Evolutionary conservation across 352 stramenopile genomes (phyloP).

Genomic region (Globisporangium recalcitrans): DNA sequence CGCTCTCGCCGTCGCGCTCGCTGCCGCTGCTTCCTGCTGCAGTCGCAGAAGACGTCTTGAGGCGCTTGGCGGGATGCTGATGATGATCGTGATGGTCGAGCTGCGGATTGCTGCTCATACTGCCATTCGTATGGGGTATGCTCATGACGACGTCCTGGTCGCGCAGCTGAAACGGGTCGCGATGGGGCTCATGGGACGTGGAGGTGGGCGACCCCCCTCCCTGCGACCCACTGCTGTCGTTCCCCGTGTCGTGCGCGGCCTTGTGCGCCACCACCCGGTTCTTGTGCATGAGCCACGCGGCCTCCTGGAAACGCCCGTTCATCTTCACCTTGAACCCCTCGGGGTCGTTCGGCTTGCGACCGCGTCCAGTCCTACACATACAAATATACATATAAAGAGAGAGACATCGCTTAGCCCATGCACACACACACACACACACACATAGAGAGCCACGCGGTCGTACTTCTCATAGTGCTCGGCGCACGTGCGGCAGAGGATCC

Average conservation of each 20-base stretch:
- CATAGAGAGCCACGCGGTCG: background rate
- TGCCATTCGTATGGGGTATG: background rate
- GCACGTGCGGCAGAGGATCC: constrained; percentile 62
- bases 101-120: background rate
- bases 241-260: constrained; percentile 1
- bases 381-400: constrained; percentile 8
- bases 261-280: constrained; percentile 48
- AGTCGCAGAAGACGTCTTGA: constrained; percentile 12
- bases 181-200: background rate
- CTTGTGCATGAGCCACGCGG: constrained; percentile 67
- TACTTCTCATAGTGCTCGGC: constrained; percentile 50
- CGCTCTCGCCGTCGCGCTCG: constrained; percentile 16
- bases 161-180: constrained; percentile 12
- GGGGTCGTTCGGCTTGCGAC: constrained; percentile 56
- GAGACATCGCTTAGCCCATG: background rate
- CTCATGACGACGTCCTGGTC: constrained; percentile 6
- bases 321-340: constrained; percentile 71
- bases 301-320: constrained; percentile 60
- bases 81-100: background rate
- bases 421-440: background rate
- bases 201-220: background rate
- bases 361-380: constrained; percentile 35
- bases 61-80: constrained; percentile 17
- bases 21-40: constrained; percentile 14
- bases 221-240: constrained; percentile 18